Base-by-base conservation (phyloP, 2,329 filamentous ascomycete species). In the Didymella sp. region DNA sequence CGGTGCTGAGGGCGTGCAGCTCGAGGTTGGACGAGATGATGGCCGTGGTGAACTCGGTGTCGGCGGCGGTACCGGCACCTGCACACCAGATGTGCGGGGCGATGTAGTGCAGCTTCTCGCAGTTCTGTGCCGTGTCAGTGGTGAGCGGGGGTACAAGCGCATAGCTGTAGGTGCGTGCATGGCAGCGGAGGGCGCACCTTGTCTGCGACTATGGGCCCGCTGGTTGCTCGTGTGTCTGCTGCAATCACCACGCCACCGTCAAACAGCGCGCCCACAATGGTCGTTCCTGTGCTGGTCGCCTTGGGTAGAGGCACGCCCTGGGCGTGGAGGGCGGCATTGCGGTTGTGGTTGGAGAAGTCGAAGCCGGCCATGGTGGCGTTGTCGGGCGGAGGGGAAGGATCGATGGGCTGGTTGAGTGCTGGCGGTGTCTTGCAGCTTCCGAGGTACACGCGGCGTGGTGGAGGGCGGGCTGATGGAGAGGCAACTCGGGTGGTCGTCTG, bases 51-150 rank as follows among this genome's bases (percentile, higher is more conserved):
- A 99, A 99, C 82, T 99, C 95, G 66, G 94, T 98, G 79, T 99
- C 95, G 72, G 95, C 95, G 61, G 95, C 95, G 48, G 95, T 99
- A 78, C 96, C 95, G 68, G 95, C 96, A 69, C 95, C 95, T 9
- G 95, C 95, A 80, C 95, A 99, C 95, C 95, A 99, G 80, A 99
- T 99, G 79, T 97, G 92, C 58, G 95, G 94, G 40, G 95, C 85
- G 78, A 99, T 99, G 84, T 96, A 99, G 83, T 99, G 95, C 64
- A 99, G 88, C 84, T 99, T 99, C 82, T 99, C 94, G 84, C 95
- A 98, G 86, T 99, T 99, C 91, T 87, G 69, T 54, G 19, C 6
- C 3, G 25, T 2, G 48, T 52, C 21, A 53, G 25, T 17, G 3
- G 2, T 25, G 42, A 19, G 24, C n/a, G n/a, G 12, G 1, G 3